Evolutionary conservation across 2,329 filamentous ascomycete species (phyloP).

Genomic region (Penicillium occitanis): DNA sequence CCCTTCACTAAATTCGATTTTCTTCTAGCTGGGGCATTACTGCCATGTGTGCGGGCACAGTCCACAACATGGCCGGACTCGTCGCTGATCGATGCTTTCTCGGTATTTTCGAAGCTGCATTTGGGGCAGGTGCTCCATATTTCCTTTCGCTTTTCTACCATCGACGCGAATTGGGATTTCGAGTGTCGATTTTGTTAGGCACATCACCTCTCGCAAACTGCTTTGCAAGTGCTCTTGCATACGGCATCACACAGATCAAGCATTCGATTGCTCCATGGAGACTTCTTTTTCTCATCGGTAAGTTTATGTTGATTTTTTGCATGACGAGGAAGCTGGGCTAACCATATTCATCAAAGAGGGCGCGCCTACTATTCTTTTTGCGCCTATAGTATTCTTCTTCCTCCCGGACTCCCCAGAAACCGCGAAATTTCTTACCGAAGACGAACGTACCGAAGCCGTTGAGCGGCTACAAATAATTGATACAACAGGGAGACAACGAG

Average conservation of each 20-base stretch:
- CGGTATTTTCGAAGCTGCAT: conserved; percentile 20
- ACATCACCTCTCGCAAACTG: conserved; percentile 57
- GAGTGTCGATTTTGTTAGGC: conserved; percentile 76
- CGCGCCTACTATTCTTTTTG: neutral
- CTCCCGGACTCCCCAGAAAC: neutral
- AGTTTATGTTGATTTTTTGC: neutral
- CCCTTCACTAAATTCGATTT: neutral
- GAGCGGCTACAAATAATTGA: neutral
- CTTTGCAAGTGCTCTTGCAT: conserved; percentile 68
- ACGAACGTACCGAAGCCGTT: neutral
- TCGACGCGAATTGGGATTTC: conserved; percentile 67
- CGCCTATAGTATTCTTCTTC: neutral
- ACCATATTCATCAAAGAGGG: neutral
- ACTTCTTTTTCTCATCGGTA: conserved; percentile 19
- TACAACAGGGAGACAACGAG: neutral
- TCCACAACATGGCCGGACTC: conserved; percentile 13
- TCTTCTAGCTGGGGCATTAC: neutral
- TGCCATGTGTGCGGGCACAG: neutral
- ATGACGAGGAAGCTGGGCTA: no score
- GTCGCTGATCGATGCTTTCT: conserved; percentile 23
- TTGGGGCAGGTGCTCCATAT: conserved; percentile 17
- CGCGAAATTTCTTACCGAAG: neutral
- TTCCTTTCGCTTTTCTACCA: conserved; percentile 56
- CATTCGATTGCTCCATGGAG: conserved; percentile 13
- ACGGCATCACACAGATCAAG: conserved; percentile 57